Evolutionary conservation across 2,329 filamentous ascomycete genomes (phyloP), one percentile per base, ranked within the genome.

Genomic region (Beauveria australis): DNA sequence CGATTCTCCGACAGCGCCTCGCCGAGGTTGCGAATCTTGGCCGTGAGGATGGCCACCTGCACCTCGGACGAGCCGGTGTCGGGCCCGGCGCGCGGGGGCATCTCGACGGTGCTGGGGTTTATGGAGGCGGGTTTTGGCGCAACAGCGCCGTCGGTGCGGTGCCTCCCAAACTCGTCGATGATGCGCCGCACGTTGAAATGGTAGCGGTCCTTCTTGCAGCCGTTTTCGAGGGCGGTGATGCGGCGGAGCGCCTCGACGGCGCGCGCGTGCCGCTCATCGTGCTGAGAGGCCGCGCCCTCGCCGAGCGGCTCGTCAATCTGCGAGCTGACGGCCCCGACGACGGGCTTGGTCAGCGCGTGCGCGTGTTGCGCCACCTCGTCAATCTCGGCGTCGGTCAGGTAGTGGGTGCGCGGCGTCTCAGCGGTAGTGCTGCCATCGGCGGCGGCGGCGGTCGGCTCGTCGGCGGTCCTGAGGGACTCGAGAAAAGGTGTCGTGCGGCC

Each of bases 51-150:
- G 51, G 92, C 92, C 66, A 95, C 91, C 79, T 99, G 94, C n/a
- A 99, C 95, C 76, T 99, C 94, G 7, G 91, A 91, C 68, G 91
- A 96, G 41, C 94, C 94, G 1, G 93, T 99, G 72, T 99, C 94
- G 5, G 89, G 89, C 0, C 94, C 94, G n/a, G 87, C 85, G 37
- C 95, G 88, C 28, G 67, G 65, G 61, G 73, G 76, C 76, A 68
- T 74, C 62, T 74, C 73, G 67, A 72, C 70, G 18, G 67, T 70
- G 58, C 75, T 70, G 67, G 77, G 69, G 62, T 71, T 63, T 44
- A 79, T 76, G 43, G 77, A 78, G 47, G 78, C 73, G 3, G 82
- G 78, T 71, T 86, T 89, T 0, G 85, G 85, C 26, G 81, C 80
- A 33, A 99, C 81, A 4, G 76, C 72, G 9, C 74, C 68, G 74